Evolutionary conservation across 768 basidiomycete species (phyloP).

Genomic region (Pulveroboletus frians): DNA sequence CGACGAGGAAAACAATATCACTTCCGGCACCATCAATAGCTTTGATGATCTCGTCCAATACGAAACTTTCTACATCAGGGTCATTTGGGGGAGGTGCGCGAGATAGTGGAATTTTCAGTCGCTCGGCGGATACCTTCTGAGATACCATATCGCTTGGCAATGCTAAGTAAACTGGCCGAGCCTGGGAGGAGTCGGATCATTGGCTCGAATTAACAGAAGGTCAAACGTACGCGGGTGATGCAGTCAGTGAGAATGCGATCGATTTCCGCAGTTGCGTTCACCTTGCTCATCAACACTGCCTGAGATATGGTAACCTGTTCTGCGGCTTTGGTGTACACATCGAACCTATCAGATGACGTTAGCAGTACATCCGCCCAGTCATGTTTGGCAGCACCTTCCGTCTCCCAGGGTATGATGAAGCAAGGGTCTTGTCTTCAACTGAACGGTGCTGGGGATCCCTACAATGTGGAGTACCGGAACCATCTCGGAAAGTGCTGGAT

Average conservation of each 20-base stretch:
- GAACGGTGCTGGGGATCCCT: slow-evolving; percentile 69
- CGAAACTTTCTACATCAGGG: slow-evolving; percentile 55
- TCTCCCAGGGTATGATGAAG: slow-evolving; percentile 89
- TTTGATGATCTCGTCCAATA: slow-evolving; percentile 66
- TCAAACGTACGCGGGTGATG: slow-evolving; percentile 43
- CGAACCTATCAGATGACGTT: slow-evolving; percentile 45
- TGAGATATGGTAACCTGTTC: slow-evolving; percentile 71
- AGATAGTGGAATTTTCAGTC: slow-evolving; percentile 55
- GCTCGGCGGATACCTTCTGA: slow-evolving; percentile 58
- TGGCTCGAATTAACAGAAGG: not conserved
- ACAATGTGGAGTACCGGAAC: slow-evolving; percentile 88
- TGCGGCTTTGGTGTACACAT: slow-evolving; percentile 73
- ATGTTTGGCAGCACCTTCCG: slow-evolving; percentile 43
- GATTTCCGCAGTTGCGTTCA: slow-evolving; percentile 61
- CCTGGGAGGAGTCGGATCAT: slow-evolving; percentile 34
- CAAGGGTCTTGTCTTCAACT: slow-evolving; percentile 67
- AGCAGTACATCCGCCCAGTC: not conserved
- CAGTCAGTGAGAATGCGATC: slow-evolving; percentile 74
- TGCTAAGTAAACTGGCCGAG: slow-evolving; percentile 82
- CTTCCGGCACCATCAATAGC: slow-evolving; percentile 53
- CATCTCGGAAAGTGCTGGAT: slow-evolving; percentile 74
- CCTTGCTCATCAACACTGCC: slow-evolving; percentile 49
- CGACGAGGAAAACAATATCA: slow-evolving; percentile 71
- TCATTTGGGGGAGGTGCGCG: slow-evolving; percentile 49
- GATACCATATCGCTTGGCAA: slow-evolving; percentile 81